Conservation (phyloP, 2,329 filamentous ascomycete species). For the Bipolaris bicolor region DNA sequence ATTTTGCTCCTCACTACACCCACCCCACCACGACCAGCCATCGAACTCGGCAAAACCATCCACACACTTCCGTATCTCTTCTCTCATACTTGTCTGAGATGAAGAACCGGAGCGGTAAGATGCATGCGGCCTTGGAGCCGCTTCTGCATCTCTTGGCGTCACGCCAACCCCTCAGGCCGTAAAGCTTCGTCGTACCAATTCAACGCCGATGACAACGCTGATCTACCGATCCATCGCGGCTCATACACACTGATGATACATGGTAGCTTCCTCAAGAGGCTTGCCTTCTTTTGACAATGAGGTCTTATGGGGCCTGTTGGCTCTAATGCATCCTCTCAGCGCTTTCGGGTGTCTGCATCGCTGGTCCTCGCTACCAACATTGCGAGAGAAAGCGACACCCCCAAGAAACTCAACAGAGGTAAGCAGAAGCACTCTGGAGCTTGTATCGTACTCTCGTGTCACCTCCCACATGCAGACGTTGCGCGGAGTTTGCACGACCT, state of each 20-base stretch:
- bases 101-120: neutral
- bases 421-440: neutral
- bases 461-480: neutral
- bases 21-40: slow-evolving; percentile 1
- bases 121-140: neutral
- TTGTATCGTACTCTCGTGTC: neutral
- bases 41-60: slow-evolving; percentile 1
- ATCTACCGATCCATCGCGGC: neutral
- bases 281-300: neutral
- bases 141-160: slow-evolving; percentile 1
- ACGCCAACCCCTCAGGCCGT: neutral
- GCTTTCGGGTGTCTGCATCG: slow-evolving; percentile 3
- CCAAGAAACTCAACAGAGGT: neutral
- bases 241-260: neutral
- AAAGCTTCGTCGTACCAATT: neutral
- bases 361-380: neutral
- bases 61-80: neutral
- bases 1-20: slow-evolving; percentile 2
- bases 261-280: neutral
- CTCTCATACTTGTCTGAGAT: neutral
- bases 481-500: neutral
- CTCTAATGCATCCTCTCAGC: neutral
- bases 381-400: neutral
- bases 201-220: neutral
- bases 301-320: neutral